Evolutionary conservation across 23 red algal genomes (phyloP).

Genomic region (Chondrus crispus): DNA sequence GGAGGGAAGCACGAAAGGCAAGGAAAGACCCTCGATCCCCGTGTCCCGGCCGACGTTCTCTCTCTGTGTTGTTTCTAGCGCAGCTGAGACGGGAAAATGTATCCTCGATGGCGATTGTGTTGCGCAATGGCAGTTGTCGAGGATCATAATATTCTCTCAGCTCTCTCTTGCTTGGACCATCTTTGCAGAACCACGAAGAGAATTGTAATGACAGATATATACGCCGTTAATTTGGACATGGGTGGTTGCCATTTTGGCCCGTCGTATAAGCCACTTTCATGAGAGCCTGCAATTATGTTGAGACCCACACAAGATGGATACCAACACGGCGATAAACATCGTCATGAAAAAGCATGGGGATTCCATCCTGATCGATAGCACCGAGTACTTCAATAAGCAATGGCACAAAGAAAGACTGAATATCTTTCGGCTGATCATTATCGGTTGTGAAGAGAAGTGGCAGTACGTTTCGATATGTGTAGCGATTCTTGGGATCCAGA

Average conservation of each 20-base stretch:
- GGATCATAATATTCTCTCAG: not conserved
- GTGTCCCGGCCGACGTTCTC: no score
- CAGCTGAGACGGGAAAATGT: no score
- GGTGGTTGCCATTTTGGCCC: not conserved
- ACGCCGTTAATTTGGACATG: not conserved
- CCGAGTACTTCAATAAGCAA: not conserved
- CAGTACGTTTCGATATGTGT: not conserved
- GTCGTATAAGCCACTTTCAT: not conserved
- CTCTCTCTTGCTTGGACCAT: not conserved
- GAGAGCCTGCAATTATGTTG: not conserved
- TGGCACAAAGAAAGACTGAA: not conserved
- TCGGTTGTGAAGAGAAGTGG: not conserved
- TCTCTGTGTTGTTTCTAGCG: no score
- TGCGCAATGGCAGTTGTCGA: no score
- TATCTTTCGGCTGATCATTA: not conserved
- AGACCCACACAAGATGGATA: not conserved
- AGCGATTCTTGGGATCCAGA: not conserved
- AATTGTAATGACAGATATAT: not conserved
- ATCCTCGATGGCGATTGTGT: no score
- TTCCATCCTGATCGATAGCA: not conserved
- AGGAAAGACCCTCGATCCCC: no score
- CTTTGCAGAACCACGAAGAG: not conserved
- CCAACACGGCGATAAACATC: not conserved
- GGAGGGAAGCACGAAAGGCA: not conserved
- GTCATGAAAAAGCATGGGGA: not conserved